Conservation (phyloP, 164 flowering plant species). For the Euptelea pleiosperma region DNA sequence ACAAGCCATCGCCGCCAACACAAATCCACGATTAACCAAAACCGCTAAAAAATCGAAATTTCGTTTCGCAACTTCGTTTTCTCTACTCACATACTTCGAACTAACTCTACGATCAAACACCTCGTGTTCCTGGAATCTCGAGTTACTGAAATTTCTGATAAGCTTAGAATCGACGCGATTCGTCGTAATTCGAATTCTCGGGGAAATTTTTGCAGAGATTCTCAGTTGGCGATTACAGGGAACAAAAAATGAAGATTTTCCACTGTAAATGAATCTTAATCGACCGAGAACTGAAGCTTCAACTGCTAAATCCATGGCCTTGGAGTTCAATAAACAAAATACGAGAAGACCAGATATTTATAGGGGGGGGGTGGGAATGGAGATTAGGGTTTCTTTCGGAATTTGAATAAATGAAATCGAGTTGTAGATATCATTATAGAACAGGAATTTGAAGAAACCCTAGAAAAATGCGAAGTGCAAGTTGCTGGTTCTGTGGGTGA, state of each 20-base stretch:
- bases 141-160: not conserved
- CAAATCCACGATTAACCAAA: slow-evolving; percentile 37
- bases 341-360: not conserved
- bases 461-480: not conserved
- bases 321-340: not conserved
- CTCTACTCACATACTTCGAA: slow-evolving; percentile 4
- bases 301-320: slow-evolving; percentile 30
- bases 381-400: slow-evolving; percentile 1
- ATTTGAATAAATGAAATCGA: not conserved
- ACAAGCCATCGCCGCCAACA: slow-evolving; percentile 56
- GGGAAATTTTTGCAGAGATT: slow-evolving; percentile 12
- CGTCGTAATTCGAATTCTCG: slow-evolving; percentile 4
- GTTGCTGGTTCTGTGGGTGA: slow-evolving; percentile 11
- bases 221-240: slow-evolving; percentile 15
- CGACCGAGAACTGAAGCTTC: slow-evolving; percentile 27
- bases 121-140: slow-evolving; percentile 1
- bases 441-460: not conserved
- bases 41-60: slow-evolving; percentile 26
- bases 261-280: slow-evolving; percentile 9
- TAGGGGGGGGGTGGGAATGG: too few species aligned
- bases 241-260: slow-evolving; percentile 16
- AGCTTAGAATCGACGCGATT: slow-evolving; percentile 8
- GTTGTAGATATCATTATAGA: not conserved
- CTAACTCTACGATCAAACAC: slow-evolving; percentile 4
- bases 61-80: slow-evolving; percentile 8